Evolutionary conservation across 2,329 filamentous ascomycete species (phyloP).

Genomic region (Penicillium sp.): DNA sequence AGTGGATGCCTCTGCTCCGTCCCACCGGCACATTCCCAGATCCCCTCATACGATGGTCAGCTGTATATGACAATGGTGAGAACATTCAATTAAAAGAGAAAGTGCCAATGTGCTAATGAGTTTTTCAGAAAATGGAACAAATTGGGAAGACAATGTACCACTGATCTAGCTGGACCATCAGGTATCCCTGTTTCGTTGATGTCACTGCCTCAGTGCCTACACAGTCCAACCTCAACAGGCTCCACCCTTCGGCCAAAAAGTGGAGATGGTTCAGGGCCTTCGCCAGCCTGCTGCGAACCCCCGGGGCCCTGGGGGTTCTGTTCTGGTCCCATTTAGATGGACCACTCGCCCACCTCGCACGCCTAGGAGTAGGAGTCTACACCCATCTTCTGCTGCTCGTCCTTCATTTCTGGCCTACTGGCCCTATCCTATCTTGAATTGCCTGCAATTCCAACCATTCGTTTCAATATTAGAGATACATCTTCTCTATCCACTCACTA

Average conservation of each 20-base stretch:
- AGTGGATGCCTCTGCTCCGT: background rate
- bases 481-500: background rate
- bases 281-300: background rate
- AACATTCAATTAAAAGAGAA: background rate
- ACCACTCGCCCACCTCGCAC: background rate
- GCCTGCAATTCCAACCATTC: background rate
- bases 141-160: too few relatives aligned
- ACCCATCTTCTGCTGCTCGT: background rate
- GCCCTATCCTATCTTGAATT: background rate
- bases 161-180: background rate
- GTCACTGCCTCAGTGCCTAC: background rate
- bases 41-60: background rate
- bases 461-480: background rate
- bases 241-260: background rate
- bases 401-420: background rate
- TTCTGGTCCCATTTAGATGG: background rate
- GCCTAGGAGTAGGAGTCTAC: background rate
- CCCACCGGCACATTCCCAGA: background rate
- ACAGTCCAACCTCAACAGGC: background rate
- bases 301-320: background rate
- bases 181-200: background rate
- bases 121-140: background rate
- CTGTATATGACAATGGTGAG: background rate
- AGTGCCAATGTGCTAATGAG: too few relatives aligned
- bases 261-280: background rate